Conservation (phyloP, 305 asterid species). For the Fraxinus dipetala region DNA sequence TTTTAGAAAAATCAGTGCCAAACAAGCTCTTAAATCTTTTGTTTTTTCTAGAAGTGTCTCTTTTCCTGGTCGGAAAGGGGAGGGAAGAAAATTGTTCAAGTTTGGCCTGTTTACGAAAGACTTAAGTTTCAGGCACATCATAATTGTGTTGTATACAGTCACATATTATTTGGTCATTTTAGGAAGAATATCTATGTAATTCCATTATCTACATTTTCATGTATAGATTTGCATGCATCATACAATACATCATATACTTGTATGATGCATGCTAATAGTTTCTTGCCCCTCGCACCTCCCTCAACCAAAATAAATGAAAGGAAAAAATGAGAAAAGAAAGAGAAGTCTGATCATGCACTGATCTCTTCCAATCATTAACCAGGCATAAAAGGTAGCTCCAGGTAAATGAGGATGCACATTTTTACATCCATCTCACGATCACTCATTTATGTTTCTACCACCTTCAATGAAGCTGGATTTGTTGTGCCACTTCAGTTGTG, state of each 20-base stretch:
- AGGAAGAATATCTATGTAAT: neutral
- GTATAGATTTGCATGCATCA: neutral
- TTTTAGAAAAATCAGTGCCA: neutral
- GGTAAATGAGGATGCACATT: neutral
- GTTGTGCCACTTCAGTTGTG: neutral
- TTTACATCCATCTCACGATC: neutral
- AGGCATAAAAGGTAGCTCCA: neutral
- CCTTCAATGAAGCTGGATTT: neutral
- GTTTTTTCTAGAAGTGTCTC: conserved; percentile 5
- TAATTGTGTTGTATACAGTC: neutral
- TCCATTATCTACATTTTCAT: neutral
- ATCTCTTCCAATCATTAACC: neutral
- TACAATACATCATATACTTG: neutral
- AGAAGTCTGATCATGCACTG: neutral
- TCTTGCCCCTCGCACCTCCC: neutral
- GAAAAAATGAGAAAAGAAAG: neutral
- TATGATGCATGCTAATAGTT: neutral
- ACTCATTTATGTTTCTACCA: neutral
- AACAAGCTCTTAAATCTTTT: neutral
- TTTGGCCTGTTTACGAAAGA: neutral
- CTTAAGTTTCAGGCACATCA: neutral
- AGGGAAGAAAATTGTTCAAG: neutral
- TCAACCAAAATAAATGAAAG: neutral
- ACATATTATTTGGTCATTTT: neutral
- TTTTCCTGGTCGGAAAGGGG: neutral